Base-by-base conservation (phyloP, 2,329 filamentous ascomycete species). In the Sporothrix protearum region DNA sequence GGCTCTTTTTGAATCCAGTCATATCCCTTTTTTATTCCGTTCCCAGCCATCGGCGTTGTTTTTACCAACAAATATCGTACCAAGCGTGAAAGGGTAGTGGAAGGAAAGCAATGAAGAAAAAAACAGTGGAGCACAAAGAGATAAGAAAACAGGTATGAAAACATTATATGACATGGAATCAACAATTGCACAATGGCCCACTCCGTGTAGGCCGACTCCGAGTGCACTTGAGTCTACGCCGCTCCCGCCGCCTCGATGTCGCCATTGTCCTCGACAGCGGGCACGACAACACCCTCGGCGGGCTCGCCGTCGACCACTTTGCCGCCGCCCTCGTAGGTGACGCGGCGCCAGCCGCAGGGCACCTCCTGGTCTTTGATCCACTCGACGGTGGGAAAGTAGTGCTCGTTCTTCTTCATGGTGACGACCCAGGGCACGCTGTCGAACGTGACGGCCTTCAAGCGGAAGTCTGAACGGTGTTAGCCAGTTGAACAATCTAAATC, bases 371-470 rank as follows among this genome's bases (percentile, higher is more conserved):
- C 89, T 79, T 90, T 91, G 80, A 89, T 86, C 85, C 88, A 90
- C 77, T 91, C 89, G 80, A 88, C 87, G 0, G 88, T 91, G 0
- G 89, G 89, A 81, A 91, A 92, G 80, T 99, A 99, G 81, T 99
- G 96, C 79, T 99, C 95, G 77, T 97, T 97, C 87, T 98, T 98
- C 89, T 99, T 99, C 92, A 99, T 97, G 9, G 96, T 99, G 51
- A 96, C 93, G n/a, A 99, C 94, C 94, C 96, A 99, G 3, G 95
- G 95, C 10, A 99, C 94, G 77, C 96, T 97, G 80, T 99, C 96
- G 78, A 99, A 99, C 0, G 96, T 98, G 80, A 98, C 93, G n/a
- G 96, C 93, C 80, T 95, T 94, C 69, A 99, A 86, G 22, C 96
- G 90, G 89, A 99, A 99, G 82, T 99, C 89, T 91, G 8, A n/a